Evolutionary conservation across 495 filamentous ascomycete species (phyloP).

Genomic region (Hypoxylon rickii): DNA sequence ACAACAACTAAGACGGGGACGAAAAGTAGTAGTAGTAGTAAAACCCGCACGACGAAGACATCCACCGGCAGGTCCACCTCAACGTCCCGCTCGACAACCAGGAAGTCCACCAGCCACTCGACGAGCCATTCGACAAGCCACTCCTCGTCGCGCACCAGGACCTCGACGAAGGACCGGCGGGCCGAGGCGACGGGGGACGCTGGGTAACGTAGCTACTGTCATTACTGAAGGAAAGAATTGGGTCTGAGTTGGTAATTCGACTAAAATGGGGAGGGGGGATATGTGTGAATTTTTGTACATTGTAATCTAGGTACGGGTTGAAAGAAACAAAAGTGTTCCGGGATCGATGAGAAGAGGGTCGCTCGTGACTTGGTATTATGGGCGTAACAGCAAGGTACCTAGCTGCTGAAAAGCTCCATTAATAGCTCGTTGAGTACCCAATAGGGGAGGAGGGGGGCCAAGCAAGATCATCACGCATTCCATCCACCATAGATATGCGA

Average conservation of each 20-base stretch:
- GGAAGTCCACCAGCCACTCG: slow-evolving; percentile 22
- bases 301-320: slow-evolving; percentile 3
- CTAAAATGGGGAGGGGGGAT: neutral
- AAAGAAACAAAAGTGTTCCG: too few relatives aligned
- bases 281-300: neutral
- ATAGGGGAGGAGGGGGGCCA: too few relatives aligned
- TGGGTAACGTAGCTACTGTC: slow-evolving; percentile 2
- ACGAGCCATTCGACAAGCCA: slow-evolving; percentile 20
- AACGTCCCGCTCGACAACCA: slow-evolving; percentile 23
- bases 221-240: neutral
- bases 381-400: too few relatives aligned
- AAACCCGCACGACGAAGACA: slow-evolving; percentile 9
- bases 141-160: slow-evolving; percentile 15
- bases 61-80: slow-evolving; percentile 10
- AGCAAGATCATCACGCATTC: too few relatives aligned
- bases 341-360: neutral
- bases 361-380: neutral
- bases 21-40: slow-evolving; percentile 17
- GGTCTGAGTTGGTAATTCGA: neutral
- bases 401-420: too few relatives aligned
- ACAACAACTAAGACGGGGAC: slow-evolving; percentile 23
- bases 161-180: slow-evolving; percentile 1
- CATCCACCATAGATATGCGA: too few relatives aligned
- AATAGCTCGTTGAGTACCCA: too few relatives aligned
- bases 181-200: slow-evolving; percentile 6